Base-by-base conservation (phyloP, 345 rosid species). In the Theobroma cacao region DNA sequence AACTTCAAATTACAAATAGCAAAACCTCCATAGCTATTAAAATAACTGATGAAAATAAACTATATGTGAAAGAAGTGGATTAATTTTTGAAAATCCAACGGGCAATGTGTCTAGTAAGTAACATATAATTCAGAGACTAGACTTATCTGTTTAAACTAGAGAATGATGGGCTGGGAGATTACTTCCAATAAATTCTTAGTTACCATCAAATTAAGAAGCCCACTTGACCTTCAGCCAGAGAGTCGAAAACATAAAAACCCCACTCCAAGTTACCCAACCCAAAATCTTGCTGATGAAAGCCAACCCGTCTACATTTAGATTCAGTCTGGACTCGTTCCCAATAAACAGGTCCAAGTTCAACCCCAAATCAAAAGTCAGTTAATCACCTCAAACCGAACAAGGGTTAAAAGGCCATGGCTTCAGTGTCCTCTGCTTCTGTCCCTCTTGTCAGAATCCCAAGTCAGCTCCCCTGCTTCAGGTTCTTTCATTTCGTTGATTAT, bases 371-470 rank as follows among this genome's bases (percentile, higher is more conserved):
- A 12, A 36, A 8, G 7, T n/a, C 26, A 41, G 50, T 74, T 43
- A 9, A 74, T 40, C 38, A 58, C 77, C 38, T 28, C 66, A 36
- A 17, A 40, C 12, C 30, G 5, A 26, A 9, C 33, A 15, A 14
- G 48, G 60, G 72, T 36, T 76, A 22, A 33, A 22, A 10, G 60
- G 48, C 48, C 18, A 77, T 77, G 75, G 80, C 80, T 52, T 67
- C 47, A 43, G 10, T 60, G 62, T 45, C 50, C 52, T 30, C 50
- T 33, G 61, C 62, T 61, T 67, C 80, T 15, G 33, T 60, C 12
- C 22, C 75, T 58, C 43, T 31, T 14, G 76, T 69, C 45, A 77
- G 79, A n/a, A 33, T 34, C 65, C 34, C 65, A 36, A 33, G 28
- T n/a, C 70, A 53, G 72, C 74, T 41, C 20, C 73, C 41, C 60